A percentile compares a stretch with the other conserved stretches of the same genome.
Evolutionary conservation across 768 basidiomycete species (phyloP).

Genomic region (Agaricus sinodeliciosus): DNA sequence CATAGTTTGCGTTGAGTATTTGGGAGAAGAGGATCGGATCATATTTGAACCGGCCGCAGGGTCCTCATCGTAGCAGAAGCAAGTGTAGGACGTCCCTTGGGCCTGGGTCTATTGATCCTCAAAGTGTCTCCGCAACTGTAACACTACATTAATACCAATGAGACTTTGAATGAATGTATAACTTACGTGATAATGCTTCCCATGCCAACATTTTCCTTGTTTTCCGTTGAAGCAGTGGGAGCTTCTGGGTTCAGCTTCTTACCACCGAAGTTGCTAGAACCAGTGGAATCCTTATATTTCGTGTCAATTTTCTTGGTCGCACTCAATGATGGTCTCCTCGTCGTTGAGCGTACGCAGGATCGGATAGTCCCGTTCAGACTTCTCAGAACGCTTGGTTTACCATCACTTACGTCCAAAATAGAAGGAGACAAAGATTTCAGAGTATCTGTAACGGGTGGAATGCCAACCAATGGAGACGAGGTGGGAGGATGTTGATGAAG

Average conservation of each 20-base stretch:
- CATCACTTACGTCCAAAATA: slow-evolving; percentile 15
- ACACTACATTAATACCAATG: slow-evolving; percentile 3
- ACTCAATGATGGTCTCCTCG: slow-evolving; percentile 51
- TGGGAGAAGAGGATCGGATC: neutral
- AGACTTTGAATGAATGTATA: neutral
- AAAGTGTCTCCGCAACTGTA: slow-evolving; percentile 41
- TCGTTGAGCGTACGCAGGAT: slow-evolving; percentile 47
- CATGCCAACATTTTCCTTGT: slow-evolving; percentile 46
- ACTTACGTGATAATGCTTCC: slow-evolving; percentile 53
- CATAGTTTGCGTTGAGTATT: neutral
- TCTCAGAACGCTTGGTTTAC: slow-evolving; percentile 32
- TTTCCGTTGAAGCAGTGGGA: slow-evolving; percentile 30
- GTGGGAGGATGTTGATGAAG: neutral
- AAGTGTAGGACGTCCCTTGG: slow-evolving; percentile 41
- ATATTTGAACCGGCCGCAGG: slow-evolving; percentile 29
- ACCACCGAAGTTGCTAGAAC: neutral
- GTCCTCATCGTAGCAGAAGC: slow-evolving; percentile 22
- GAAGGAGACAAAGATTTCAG: slow-evolving; percentile 40
- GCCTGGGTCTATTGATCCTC: slow-evolving; percentile 43
- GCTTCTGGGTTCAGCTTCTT: neutral
- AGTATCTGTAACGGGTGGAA: slow-evolving; percentile 30
- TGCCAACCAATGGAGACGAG: slow-evolving; percentile 20
- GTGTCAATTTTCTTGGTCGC: slow-evolving; percentile 54
- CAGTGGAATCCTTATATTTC: slow-evolving; percentile 29
- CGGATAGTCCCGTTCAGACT: slow-evolving; percentile 31